Base-by-base conservation (phyloP, 768 basidiomycete genomes). In the Naganishia friedmannii region DNA sequence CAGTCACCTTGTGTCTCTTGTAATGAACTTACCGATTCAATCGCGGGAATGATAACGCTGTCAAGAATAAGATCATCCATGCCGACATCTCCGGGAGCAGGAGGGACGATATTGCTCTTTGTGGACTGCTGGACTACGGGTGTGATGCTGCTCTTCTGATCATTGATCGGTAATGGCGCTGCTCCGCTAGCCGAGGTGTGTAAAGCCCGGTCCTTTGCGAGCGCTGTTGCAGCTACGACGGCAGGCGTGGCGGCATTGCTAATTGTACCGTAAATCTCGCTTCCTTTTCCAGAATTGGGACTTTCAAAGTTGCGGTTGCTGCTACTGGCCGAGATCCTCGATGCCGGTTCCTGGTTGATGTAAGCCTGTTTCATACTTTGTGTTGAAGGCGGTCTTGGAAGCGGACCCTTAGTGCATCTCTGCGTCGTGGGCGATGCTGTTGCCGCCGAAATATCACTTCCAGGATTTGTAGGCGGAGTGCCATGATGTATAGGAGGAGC, bases 11-110 rank as follows among this genome's bases (percentile, higher is more conserved):
- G 9, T 15, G 17, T 46, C 39, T 60, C 28, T 15, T 66, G 58
- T 26, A 0, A 28, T 23, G 5, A 12, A 83, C 89, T 81, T 74
- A 97, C 95, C 72, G 92, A 94, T 53, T 93, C 91, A 75, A 98
- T 89, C n/a, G 93, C 93, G 28, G 96, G 96, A 32, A 97, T 83
- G 65, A 97, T 89, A 34, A 99, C 95, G 2, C 92, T 92, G 76
- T 96, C 93, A 45, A 98, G 84, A 88, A 98, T 95, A n/a, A 90
- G 88, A 58, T 79, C 76, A 70, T 71, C 66, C 73, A 68, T 48
- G 17, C 71, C 71, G 1, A 66, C 37, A 12, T 71, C 54, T 21
- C 34, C 53, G 2, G 26, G 55, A 39, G 37, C 53, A 10, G 26
- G 55, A 39, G 37, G 54, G 21, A 56, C 9, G 23, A 21, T 48